phyloP scores from a whole-genome alignment of 176 grass and related monocot genomes.

The Cenchrus americanus region DNA sequence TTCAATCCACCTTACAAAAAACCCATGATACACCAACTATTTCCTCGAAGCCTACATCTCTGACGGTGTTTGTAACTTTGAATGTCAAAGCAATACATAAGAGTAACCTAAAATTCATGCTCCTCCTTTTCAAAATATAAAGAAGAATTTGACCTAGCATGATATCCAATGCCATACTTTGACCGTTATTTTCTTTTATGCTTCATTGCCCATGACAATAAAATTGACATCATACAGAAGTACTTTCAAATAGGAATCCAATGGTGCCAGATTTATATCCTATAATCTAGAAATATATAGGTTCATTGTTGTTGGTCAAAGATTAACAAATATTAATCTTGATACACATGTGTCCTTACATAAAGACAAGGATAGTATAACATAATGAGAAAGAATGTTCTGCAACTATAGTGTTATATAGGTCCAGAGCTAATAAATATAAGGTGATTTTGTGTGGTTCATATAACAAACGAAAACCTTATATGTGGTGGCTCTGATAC shows the following conservation, averaged over 20 bases:
- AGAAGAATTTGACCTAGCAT: not conserved
- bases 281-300: constrained; percentile 3
- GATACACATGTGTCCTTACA: not conserved
- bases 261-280: not conserved
- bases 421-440: constrained; percentile 18
- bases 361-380: not conserved
- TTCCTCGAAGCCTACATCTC: not conserved
- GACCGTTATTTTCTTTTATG: not conserved
- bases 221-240: not conserved
- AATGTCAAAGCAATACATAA: not conserved
- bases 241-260: not conserved
- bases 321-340: not conserved
- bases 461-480: not conserved
- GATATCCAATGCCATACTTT: not conserved
- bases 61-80: not conserved
- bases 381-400: not conserved
- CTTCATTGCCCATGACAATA: not conserved
- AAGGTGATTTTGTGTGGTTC: constrained; percentile 9
- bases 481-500: not conserved
- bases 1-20: not conserved
- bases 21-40: constrained; percentile 9
- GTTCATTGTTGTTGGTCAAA: not conserved
- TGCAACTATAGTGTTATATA: constrained; percentile 15
- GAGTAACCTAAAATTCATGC: constrained; percentile 19
- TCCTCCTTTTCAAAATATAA: not conserved